Base-by-base conservation (phyloP, 495 filamentous ascomycete genomes). In the Xylaria nigripes region DNA sequence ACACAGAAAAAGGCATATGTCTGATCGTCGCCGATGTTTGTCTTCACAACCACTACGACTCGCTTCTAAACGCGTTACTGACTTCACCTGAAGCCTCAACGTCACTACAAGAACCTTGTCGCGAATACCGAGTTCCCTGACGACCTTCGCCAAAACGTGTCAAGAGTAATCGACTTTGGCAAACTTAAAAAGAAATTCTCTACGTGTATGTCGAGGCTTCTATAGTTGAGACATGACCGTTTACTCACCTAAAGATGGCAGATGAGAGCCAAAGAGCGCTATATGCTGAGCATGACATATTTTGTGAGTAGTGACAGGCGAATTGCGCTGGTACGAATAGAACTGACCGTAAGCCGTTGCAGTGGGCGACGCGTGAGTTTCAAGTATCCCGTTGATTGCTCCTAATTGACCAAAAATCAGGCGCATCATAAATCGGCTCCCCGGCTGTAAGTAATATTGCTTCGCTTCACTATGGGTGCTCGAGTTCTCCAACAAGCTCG, bases 101-200 rank as follows among this genome's bases (percentile, higher is more conserved):
- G 92, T 48, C 72, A 76, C 18, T 91, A 90, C 75, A 97, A 96
- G 76, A 88, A 97, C 70, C 74, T 90, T 47, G 76, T 95, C 58
- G 81, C 81, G 32, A 76, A 85, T 58, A 75, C 83, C 22, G 75
- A 85, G 16, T 93, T 95, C 71, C 90, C 92, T 5, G 68, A 81
- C 50, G 76, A 78, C 7, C 76, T 94, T 30, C 76, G 81, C 58
- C 78, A 81, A 59, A 81, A 83, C 52, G 87, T 98, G 59, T 86
- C 81, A 27, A 78, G 86, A 48, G 84, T 97, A 23, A 86, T 98
- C 59, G 86, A 87, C 57, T 72, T 90, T 62, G 74, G 75, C 56
- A 95, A 98, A 65, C 76, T 98, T 43, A 85, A 86, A 72, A 76
- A 82, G 41, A 90, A 90, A 66, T 96, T 87, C 78, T 84, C 86